These are phyloP conservation scores for Tuber umbilicatum DNA, from an alignment of 495 filamentous ascomycete species.

Conservation along the genomic window DNA sequence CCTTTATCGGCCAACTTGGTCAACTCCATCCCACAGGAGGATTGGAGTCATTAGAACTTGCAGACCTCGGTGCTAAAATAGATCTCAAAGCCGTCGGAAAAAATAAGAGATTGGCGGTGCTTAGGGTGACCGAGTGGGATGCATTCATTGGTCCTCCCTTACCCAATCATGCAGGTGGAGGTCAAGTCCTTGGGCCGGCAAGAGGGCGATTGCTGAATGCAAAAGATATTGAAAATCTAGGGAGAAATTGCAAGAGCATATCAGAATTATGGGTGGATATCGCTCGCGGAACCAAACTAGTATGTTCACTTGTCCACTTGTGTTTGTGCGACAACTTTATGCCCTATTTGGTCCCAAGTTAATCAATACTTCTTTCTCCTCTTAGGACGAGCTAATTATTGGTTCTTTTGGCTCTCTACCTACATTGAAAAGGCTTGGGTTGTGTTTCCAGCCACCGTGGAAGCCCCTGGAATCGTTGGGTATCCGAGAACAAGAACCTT, in stretches of 20 bases:
- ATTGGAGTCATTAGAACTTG: slow-evolving; percentile 11
- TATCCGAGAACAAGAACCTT: background rate
- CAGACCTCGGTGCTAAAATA: slow-evolving; percentile 11
- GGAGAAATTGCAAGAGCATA: slow-evolving; percentile 6
- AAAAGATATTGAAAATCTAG: slow-evolving; percentile 10
- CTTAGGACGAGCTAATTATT: slow-evolving; percentile 10
- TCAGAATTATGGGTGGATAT: slow-evolving; percentile 13
- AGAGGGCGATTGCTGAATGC: slow-evolving; percentile 6
- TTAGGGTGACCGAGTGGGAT: slow-evolving; percentile 16
- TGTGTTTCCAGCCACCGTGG: slow-evolving; percentile 14
- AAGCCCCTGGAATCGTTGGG: slow-evolving; percentile 6
- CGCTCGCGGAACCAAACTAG: background rate
- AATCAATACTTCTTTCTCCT: background rate
- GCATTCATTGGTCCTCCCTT: background rate
- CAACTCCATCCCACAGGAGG: background rate
- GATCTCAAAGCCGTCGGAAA: slow-evolving; percentile 6
- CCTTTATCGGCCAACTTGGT: slow-evolving; percentile 10
- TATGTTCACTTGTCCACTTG: background rate
- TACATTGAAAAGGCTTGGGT: slow-evolving; percentile 11
- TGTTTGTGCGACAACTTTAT: background rate
- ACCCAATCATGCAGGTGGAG: background rate
- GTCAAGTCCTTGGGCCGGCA: background rate
- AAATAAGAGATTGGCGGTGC: slow-evolving; percentile 9
- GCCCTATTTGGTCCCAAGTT: background rate
- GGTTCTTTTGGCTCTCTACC: slow-evolving; percentile 14